Conservation (phyloP, 2,329 filamentous ascomycete genomes). For the Fusarium tupiense region DNA sequence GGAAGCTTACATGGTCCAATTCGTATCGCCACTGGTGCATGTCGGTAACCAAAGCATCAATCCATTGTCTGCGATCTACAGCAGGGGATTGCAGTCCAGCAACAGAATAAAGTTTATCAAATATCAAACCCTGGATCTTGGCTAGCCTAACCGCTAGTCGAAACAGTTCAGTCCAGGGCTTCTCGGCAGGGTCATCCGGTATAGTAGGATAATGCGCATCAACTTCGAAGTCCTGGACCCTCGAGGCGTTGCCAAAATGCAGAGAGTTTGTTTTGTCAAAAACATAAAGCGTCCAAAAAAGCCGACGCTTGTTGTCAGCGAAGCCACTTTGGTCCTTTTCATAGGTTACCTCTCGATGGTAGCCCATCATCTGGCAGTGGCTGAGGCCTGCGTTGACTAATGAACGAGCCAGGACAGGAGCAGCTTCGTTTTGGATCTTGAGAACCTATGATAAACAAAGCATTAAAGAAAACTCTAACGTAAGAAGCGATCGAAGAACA, state of each 20-base stretch:
- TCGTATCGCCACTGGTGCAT: constrained; percentile 23
- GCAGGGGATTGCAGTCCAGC: constrained; percentile 1
- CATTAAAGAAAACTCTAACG: too few relatives aligned
- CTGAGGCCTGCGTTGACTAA: constrained; percentile 18
- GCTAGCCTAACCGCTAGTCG: constrained; percentile 18
- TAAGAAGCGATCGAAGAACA: rapidly evolving
- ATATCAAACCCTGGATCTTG: constrained; percentile 19
- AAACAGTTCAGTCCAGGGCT: constrained; percentile 23
- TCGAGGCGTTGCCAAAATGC: constrained; percentile 22
- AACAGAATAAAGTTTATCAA: constrained; percentile 24
- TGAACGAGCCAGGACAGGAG: constrained; percentile 18
- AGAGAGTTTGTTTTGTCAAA: constrained; percentile 32
- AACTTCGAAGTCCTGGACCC: constrained; percentile 31
- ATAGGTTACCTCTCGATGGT: constrained; percentile 29
- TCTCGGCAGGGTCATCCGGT: constrained; percentile 3
- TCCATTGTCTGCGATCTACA: constrained; percentile 6
- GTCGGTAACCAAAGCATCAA: constrained; percentile 6
- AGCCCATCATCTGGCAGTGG: constrained; percentile 36
- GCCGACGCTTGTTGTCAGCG: constrained; percentile 12
- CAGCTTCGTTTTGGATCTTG: constrained; percentile 21
- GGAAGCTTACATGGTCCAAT: constrained; percentile 5
- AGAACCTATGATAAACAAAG: background rate
- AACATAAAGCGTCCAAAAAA: constrained; percentile 35
- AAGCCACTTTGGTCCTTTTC: constrained; percentile 14
- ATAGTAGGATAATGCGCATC: constrained; percentile 13